These are phyloP conservation scores for Phytophthora megakarya DNA, from an alignment of 352 stramenopile species.

Conservation along the genomic window DNA sequence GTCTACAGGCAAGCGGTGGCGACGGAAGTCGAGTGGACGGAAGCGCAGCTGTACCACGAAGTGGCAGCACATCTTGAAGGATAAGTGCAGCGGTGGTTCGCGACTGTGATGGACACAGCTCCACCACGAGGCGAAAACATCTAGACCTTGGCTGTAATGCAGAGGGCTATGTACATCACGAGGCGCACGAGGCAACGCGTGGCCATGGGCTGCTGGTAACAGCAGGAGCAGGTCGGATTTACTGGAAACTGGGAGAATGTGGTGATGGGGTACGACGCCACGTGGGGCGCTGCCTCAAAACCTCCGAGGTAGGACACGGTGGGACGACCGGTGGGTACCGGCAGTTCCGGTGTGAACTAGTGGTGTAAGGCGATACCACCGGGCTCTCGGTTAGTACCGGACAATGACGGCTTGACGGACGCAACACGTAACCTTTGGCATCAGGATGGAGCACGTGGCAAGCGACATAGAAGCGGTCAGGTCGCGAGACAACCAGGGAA, in stretches of 20 bases:
- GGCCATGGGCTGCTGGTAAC: not conserved
- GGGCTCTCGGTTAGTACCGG: not conserved
- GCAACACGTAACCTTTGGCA: not conserved
- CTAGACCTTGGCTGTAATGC: not conserved
- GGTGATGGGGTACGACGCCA: not conserved
- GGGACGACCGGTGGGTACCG: not conserved
- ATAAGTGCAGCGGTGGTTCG: too few species aligned
- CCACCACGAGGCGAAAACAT: conserved; percentile 4
- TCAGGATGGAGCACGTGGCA: too few species aligned
- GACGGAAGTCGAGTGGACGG: not conserved
- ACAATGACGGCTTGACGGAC: not conserved
- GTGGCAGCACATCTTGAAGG: conserved; percentile 6
- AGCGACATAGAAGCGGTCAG: not conserved
- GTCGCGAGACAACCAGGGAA: not conserved
- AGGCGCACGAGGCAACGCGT: not conserved
- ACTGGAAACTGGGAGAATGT: not conserved
- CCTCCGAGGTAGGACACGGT: not conserved
- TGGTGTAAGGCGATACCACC: not conserved
- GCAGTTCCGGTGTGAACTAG: not conserved
- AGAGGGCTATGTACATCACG: not conserved
- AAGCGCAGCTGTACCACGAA: conserved; percentile 7
- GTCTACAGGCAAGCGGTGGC: not conserved
- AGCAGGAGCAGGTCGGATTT: not conserved
- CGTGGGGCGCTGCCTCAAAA: not conserved
- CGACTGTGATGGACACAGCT: not conserved